phyloP scores from a whole-genome alignment of 2,329 filamentous ascomycete genomes.

The Amauroascus niger region DNA sequence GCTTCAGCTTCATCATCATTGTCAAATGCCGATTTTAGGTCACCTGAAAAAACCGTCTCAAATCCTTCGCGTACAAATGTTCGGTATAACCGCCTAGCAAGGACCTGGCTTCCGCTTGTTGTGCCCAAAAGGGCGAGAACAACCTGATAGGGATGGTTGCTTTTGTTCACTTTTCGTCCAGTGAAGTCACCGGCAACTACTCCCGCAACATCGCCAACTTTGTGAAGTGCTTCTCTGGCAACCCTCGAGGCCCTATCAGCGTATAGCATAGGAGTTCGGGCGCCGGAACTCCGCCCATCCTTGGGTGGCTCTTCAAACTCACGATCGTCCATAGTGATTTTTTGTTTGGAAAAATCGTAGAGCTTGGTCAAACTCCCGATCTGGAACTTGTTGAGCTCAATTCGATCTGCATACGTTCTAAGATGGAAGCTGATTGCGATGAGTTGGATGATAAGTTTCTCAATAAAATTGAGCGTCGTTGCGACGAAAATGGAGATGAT shows the following conservation, averaged over 20 bases:
- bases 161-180: slow-evolving; percentile 57
- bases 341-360: slow-evolving; percentile 55
- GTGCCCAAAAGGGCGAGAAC: slow-evolving; percentile 66
- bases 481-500: slow-evolving; percentile 77
- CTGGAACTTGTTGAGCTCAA: slow-evolving; percentile 86
- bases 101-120: slow-evolving; percentile 64
- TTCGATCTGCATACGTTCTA: slow-evolving; percentile 80
- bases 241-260: slow-evolving; percentile 62
- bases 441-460: slow-evolving; percentile 90
- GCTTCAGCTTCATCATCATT: slow-evolving; percentile 78
- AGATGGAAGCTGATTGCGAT: slow-evolving; percentile 90
- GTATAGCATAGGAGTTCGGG: slow-evolving; percentile 62
- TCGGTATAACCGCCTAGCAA: slow-evolving; percentile 79
- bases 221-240: slow-evolving; percentile 64
- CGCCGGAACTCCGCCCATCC: slow-evolving; percentile 44
- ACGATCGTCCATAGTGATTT: slow-evolving; percentile 60
- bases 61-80: slow-evolving; percentile 67
- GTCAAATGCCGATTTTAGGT: slow-evolving; percentile 68
- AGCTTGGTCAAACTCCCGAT: slow-evolving; percentile 59
- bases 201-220: slow-evolving; percentile 75
- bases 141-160: slow-evolving; percentile 74
- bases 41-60: slow-evolving; percentile 67
- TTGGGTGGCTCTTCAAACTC: slow-evolving; percentile 59
- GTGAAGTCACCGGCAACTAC: slow-evolving; percentile 88
- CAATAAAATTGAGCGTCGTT: slow-evolving; percentile 67